phyloP scores from a whole-genome alignment of 2,329 filamentous ascomycete species.

The Venturiaceae sp. region DNA sequence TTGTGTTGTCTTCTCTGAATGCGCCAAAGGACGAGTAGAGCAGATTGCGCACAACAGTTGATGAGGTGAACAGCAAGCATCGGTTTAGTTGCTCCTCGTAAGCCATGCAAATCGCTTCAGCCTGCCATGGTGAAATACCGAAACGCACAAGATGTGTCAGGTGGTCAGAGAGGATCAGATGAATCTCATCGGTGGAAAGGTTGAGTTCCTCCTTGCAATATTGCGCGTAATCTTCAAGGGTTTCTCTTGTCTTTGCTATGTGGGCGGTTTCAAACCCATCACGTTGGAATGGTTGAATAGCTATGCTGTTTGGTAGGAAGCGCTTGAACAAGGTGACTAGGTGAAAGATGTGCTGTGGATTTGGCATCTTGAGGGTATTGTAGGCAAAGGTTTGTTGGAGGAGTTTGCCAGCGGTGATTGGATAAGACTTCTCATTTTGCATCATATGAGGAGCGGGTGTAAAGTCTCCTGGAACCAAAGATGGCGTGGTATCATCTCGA shows the following conservation, averaged over 20 bases:
- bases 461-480: constrained; percentile 2
- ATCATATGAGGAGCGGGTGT: not conserved
- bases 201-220: constrained; percentile 2
- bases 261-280: not conserved
- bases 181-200: constrained; percentile 15
- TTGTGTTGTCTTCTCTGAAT: constrained; percentile 43
- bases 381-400: constrained; percentile 1
- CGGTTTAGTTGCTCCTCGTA: constrained; percentile 47
- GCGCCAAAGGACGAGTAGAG: constrained; percentile 45
- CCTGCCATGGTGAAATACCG: constrained; percentile 39
- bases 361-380: not conserved
- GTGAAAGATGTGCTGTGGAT: constrained; percentile 8
- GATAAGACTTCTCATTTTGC: not conserved
- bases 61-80: constrained; percentile 38
- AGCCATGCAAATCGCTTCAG: constrained; percentile 44
- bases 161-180: constrained; percentile 28
- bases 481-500: not conserved
- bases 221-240: constrained; percentile 1
- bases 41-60: constrained; percentile 46
- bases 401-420: constrained; percentile 2
- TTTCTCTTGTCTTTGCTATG: not conserved
- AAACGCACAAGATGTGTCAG: constrained; percentile 30
- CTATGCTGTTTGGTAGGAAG: constrained; percentile 4
- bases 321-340: not conserved
- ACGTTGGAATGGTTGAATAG: not conserved